A percentile compares a stretch with the other conserved stretches of the same genome.
Evolutionary conservation across 2,329 filamentous ascomycete genomes (phyloP).

Genomic region (Clarireedia paspali): DNA sequence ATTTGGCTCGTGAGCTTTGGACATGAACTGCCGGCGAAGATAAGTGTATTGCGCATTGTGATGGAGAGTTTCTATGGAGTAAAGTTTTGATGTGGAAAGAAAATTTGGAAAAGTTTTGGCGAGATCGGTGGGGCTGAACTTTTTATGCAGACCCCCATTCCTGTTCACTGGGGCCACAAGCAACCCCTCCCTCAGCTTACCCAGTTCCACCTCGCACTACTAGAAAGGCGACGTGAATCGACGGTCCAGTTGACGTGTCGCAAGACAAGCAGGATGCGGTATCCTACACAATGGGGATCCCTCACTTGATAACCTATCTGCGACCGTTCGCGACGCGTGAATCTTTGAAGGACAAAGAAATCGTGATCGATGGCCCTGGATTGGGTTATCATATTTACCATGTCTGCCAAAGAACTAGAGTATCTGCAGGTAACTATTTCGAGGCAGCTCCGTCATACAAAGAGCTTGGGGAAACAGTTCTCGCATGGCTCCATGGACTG

Average conservation of each 20-base stretch:
- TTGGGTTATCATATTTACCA: constrained; percentile 67
- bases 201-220: background rate
- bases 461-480: constrained; percentile 50
- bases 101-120: constrained; percentile 7
- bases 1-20: constrained; percentile 57
- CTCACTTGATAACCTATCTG: constrained; percentile 45
- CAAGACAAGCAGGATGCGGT: constrained; percentile 16
- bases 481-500: constrained; percentile 57
- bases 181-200: background rate
- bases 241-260: background rate
- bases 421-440: constrained; percentile 36
- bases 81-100: constrained; percentile 6
- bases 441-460: constrained; percentile 52
- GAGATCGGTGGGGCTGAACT: background rate
- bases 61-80: background rate
- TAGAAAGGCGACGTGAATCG: background rate
- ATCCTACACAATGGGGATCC: constrained; percentile 47
- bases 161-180: background rate
- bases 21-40: constrained; percentile 62
- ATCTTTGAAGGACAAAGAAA: constrained; percentile 34
- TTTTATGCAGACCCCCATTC: background rate
- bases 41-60: constrained; percentile 56
- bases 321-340: constrained; percentile 41
- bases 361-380: constrained; percentile 69
- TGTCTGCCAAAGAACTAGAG: constrained; percentile 39